Evolutionary conservation across 768 basidiomycete genomes (phyloP), one percentile per base, ranked within the genome.

Genomic region (Hypsizygus marmoreus): DNA sequence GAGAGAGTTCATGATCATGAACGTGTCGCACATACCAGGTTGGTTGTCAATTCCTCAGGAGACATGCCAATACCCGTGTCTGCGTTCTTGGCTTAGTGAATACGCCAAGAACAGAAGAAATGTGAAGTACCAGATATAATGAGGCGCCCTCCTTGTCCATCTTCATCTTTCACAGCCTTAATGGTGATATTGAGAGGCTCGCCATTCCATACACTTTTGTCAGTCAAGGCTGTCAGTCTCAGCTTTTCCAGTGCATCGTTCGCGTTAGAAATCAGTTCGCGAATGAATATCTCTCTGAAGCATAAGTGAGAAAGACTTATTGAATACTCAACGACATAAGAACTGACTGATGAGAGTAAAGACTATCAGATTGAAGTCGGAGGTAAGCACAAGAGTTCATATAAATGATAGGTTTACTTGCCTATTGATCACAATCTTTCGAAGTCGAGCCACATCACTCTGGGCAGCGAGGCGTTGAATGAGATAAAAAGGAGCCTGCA

Each of bases 11-110:
- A n/a, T n/a, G n/a, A n/a, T n/a, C n/a, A n/a, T n/a, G 31, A 19
- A 30, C 32, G 37, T 19, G 31, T 34, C 6, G 23, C 1, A 8
- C 74, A 22, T 55, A 82, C 82, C 62, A 78, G 79, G 64, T 99
- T 97, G 32, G 65, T 80, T 6, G 81, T 77, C 49, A 99, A 72
- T 55, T 98, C 95, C 29, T 94, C 89, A 43, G 86, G 80, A n/a
- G 80, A 85, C 97, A 98, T 98, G 24, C 97, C 97, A 60, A 98
- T 93, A 50, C 97, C 97, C 23, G 91, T 93, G 60, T 99, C 95
- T 90, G 56, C n/a, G n/a, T n/a, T n/a, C n/a, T n/a, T n/a, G n/a
- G n/a, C n/a, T n/a, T n/a, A n/a, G n/a, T 20, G 32, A 22, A 36
- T 17, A 20, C 13, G 23, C 45, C 30, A 54, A 50, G 42, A 28